Evolutionary conservation across 441 rosid species (phyloP).

Genomic region (Sinapis alba): DNA sequence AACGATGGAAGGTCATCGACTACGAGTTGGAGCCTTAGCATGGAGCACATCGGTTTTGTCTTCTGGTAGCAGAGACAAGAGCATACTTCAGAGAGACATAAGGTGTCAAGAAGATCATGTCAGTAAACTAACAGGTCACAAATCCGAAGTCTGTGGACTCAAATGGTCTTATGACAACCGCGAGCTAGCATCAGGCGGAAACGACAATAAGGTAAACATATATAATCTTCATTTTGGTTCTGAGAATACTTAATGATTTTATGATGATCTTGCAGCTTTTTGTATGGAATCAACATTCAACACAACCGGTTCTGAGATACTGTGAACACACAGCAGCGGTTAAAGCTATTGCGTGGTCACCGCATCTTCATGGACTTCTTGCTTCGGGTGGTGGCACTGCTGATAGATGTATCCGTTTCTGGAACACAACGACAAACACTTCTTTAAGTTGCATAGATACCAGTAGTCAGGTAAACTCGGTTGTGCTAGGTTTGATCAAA

Average conservation of each 20-base stretch:
- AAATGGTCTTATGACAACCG: slow-evolving; percentile 94
- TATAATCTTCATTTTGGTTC: not conserved
- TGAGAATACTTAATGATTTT: not conserved
- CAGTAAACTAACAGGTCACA: slow-evolving; percentile 88
- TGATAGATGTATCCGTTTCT: slow-evolving; percentile 86
- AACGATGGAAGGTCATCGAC: slow-evolving; percentile 91
- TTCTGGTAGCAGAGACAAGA: slow-evolving; percentile 93
- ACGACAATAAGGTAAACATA: slow-evolving; percentile 70
- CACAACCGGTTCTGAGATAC: slow-evolving; percentile 79
- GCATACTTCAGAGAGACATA: slow-evolving; percentile 80
- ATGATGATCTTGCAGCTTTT: slow-evolving; percentile 60
- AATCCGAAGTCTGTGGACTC: slow-evolving; percentile 92
- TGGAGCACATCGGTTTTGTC: slow-evolving; percentile 82
- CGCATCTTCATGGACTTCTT: slow-evolving; percentile 90
- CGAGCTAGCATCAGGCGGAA: slow-evolving; percentile 92
- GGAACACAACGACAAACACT: slow-evolving; percentile 90
- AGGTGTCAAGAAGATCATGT: slow-evolving; percentile 79
- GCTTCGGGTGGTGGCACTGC: slow-evolving; percentile 99
- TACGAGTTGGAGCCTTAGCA: slow-evolving; percentile 87
- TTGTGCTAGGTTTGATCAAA: not conserved
- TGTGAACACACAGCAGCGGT: slow-evolving; percentile 93
- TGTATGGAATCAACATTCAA: slow-evolving; percentile 91
- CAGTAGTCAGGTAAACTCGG: slow-evolving; percentile 71
- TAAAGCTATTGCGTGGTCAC: slow-evolving; percentile 98
- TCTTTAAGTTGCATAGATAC: slow-evolving; percentile 87